Conservation (phyloP, 2,329 filamentous ascomycete species). For the Claviceps pazoutovae region DNA sequence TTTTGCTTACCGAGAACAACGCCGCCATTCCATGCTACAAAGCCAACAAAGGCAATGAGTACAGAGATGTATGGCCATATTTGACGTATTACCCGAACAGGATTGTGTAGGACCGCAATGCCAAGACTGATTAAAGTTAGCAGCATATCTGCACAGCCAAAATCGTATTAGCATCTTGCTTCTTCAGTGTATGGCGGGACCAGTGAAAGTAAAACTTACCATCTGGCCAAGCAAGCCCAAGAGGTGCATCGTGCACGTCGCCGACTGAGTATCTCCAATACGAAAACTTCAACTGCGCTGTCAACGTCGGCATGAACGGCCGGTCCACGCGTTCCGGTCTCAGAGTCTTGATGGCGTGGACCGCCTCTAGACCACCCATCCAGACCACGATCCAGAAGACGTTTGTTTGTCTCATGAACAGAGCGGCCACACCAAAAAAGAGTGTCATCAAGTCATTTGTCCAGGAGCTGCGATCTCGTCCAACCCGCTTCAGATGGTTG, state of each 20-base stretch:
- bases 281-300: constrained; percentile 24
- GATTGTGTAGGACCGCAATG: constrained; percentile 40
- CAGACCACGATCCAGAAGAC: constrained; percentile 87
- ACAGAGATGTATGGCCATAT: constrained; percentile 49
- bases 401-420: constrained; percentile 85
- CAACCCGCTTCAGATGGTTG: constrained; percentile 34
- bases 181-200: not conserved
- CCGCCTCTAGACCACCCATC: constrained; percentile 47
- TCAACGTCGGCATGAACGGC: constrained; percentile 18
- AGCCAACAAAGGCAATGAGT: constrained; percentile 53
- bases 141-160: constrained; percentile 32
- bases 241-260: constrained; percentile 39
- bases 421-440: constrained; percentile 45
- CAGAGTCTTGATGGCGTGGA: constrained; percentile 36
- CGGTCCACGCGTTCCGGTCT: constrained; percentile 17
- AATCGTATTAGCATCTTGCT: not conserved
- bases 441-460: constrained; percentile 31
- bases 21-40: constrained; percentile 76
- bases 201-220: constrained; percentile 24
- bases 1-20: constrained; percentile 63
- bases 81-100: constrained; percentile 28
- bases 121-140: constrained; percentile 49
- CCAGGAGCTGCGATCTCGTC: constrained; percentile 16
- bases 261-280: constrained; percentile 32
- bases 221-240: constrained; percentile 33